phyloP scores from a whole-genome alignment of 1,284 basidiomycete genomes.

The Agroathelia rolfsii region DNA sequence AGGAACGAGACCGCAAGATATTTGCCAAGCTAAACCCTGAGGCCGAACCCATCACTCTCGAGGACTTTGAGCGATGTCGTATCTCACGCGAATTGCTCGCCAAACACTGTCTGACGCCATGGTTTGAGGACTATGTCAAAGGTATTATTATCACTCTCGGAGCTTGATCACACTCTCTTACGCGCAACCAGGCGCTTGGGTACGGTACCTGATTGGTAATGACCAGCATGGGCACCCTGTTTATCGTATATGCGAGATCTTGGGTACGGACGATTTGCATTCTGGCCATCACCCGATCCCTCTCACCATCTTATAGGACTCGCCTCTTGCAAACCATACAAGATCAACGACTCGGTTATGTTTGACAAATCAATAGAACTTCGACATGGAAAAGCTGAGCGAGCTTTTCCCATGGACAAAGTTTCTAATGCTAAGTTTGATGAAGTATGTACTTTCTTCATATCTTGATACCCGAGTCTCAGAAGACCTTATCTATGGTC shows the following conservation, averaged over 20 bases:
- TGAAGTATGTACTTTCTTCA: conserved; percentile 33
- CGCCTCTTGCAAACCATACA: conserved; percentile 77
- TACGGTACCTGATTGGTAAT: conserved; percentile 63
- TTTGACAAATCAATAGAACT: conserved; percentile 61
- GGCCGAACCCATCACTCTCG: conserved; percentile 38
- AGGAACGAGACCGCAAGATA: conserved; percentile 51
- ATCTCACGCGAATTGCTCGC: conserved; percentile 56
- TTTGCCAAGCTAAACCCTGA: conserved; percentile 32
- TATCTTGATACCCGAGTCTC: conserved; percentile 3
- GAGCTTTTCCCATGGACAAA: conserved; percentile 64
- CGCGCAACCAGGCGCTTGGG: conserved; percentile 62
- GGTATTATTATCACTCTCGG: conserved; percentile 28
- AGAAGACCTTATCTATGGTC: conserved; percentile 7
- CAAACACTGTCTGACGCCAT: conserved; percentile 57
- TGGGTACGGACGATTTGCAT: conserved; percentile 37
- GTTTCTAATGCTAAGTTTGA: conserved; percentile 65
- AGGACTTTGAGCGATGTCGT: conserved; percentile 48
- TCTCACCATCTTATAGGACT: no score
- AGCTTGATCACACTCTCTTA: conserved; percentile 8
- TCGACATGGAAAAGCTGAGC: conserved; percentile 55
- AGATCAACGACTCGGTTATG: conserved; percentile 55
- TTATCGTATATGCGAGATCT: conserved; percentile 78
- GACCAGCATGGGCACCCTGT: conserved; percentile 46
- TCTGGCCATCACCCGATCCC: no score
- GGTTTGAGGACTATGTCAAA: conserved; percentile 72